These are phyloP conservation scores for Aleurites moluccanus DNA, from an alignment of 441 rosid species.

Conservation along the genomic window DNA sequence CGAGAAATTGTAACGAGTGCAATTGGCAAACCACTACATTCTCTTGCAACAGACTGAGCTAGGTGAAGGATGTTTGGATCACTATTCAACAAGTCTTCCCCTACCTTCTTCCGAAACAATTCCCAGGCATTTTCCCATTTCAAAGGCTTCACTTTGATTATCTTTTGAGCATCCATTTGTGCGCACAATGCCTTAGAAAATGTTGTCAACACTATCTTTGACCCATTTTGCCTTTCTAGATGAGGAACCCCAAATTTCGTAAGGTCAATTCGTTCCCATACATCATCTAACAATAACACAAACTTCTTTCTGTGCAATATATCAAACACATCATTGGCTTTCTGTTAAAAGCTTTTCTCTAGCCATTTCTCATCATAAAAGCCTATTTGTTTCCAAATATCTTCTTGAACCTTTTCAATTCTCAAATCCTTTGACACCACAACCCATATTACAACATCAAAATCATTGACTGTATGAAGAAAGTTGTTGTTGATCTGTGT, in stretches of 20 bases:
- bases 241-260: slow-evolving; percentile 21
- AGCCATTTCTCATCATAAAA: slow-evolving; percentile 35
- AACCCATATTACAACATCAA: slow-evolving; percentile 47
- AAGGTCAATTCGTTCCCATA: slow-evolving; percentile 29
- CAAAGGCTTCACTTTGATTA: slow-evolving; percentile 35
- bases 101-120: slow-evolving; percentile 10
- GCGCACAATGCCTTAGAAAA: slow-evolving; percentile 38
- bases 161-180: slow-evolving; percentile 38
- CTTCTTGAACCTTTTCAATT: slow-evolving; percentile 38
- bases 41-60: slow-evolving; percentile 7
- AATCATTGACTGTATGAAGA: slow-evolving; percentile 22
- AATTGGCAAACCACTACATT: slow-evolving; percentile 28
- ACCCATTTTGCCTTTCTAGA: slow-evolving; percentile 16
- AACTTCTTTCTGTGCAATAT: slow-evolving; percentile 17
- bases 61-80: neutral
- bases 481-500: slow-evolving; percentile 44
- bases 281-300: slow-evolving; percentile 25
- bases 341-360: slow-evolving; percentile 21
- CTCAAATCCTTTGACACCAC: slow-evolving; percentile 37
- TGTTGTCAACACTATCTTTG: slow-evolving; percentile 27
- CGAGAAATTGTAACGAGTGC: slow-evolving; percentile 33
- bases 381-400: slow-evolving; percentile 34
- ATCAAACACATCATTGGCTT: neutral
- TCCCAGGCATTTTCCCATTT: slow-evolving; percentile 29
- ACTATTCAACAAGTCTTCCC: neutral